These are phyloP conservation scores for Apostasia ramifera DNA, from an alignment of 106 monocot genomes.

Conservation along the genomic window DNA sequence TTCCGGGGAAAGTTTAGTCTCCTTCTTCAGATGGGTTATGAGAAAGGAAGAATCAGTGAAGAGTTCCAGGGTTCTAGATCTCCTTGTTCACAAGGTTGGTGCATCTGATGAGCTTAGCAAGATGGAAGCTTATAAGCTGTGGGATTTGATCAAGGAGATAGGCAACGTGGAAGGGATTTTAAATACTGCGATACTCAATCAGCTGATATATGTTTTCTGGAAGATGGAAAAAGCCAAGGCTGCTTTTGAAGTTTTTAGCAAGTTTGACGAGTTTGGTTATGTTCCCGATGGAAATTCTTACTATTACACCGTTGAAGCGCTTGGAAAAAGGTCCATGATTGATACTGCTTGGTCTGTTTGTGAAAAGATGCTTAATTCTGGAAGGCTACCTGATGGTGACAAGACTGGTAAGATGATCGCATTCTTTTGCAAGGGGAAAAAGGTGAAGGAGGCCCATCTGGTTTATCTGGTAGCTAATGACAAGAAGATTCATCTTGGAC, in stretches of 20 bases:
- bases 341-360: constrained; percentile 57
- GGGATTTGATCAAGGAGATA: constrained; percentile 84
- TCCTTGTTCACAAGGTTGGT: constrained; percentile 38
- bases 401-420: constrained; percentile 51
- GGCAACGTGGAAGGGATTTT: constrained; percentile 42
- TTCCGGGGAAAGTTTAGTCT: constrained; percentile 37
- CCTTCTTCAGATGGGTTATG: constrained; percentile 56
- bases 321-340: constrained; percentile 46
- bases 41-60: constrained; percentile 17
- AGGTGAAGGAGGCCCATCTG: constrained; percentile 56
- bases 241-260: constrained; percentile 66
- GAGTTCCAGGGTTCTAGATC: constrained; percentile 18
- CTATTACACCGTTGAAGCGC: constrained; percentile 56
- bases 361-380: constrained; percentile 74
- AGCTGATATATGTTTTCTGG: constrained; percentile 41
- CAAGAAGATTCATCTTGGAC: constrained; percentile 23
- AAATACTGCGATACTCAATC: constrained; percentile 48
- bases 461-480: constrained; percentile 66
- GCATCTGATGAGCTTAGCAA: constrained; percentile 18
- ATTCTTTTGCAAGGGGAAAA: constrained; percentile 61
- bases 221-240: constrained; percentile 50
- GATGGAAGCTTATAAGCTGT: constrained; percentile 53
- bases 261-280: constrained; percentile 64
- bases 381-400: constrained; percentile 51
- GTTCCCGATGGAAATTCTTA: constrained; percentile 47